Conservation (phyloP, 805 yeast species). For the Yarrowia divulgata region DNA sequence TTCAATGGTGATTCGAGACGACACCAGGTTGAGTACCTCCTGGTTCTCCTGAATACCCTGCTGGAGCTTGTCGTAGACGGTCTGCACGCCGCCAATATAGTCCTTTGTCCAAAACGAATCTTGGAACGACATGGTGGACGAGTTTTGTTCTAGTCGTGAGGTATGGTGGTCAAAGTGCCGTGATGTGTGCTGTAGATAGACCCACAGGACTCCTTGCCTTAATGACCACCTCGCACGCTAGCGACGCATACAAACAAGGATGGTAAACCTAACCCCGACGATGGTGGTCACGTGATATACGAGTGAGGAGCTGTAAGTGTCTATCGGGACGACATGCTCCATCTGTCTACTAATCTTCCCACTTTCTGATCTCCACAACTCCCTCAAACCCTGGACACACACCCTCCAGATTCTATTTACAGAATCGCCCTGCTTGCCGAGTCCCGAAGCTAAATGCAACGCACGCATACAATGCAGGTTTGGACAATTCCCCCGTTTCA, state of each 20-base stretch:
- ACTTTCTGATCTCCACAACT: not conserved
- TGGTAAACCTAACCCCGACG: slow-evolving; percentile 16
- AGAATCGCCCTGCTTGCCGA: slow-evolving; percentile 1
- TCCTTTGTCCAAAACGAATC: slow-evolving; percentile 51
- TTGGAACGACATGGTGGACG: slow-evolving; percentile 42
- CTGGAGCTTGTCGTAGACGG: slow-evolving; percentile 50
- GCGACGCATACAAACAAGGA: slow-evolving; percentile 12
- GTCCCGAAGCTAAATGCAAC: not conserved
- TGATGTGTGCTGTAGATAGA: slow-evolving; percentile 5
- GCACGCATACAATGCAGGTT: slow-evolving; percentile 11
- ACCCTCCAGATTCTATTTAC: not conserved
- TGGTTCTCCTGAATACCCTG: slow-evolving; percentile 72
- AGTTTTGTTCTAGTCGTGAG: not conserved
- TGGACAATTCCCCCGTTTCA: slow-evolving; percentile 3
- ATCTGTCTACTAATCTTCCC: not conserved
- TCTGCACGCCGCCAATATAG: slow-evolving; percentile 49
- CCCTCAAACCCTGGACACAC: not conserved
- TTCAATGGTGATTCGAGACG: slow-evolving; percentile 71
- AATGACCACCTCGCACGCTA: slow-evolving; percentile 17
- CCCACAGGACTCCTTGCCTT: slow-evolving; percentile 6
- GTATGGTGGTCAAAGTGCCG: not conserved
- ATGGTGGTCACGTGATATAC: slow-evolving; percentile 1
- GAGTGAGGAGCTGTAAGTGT: not conserved
- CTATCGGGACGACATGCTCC: not conserved
- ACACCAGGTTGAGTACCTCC: slow-evolving; percentile 66